phyloP scores from a whole-genome alignment of 495 filamentous ascomycete species.

The Penicillium argentinense region DNA sequence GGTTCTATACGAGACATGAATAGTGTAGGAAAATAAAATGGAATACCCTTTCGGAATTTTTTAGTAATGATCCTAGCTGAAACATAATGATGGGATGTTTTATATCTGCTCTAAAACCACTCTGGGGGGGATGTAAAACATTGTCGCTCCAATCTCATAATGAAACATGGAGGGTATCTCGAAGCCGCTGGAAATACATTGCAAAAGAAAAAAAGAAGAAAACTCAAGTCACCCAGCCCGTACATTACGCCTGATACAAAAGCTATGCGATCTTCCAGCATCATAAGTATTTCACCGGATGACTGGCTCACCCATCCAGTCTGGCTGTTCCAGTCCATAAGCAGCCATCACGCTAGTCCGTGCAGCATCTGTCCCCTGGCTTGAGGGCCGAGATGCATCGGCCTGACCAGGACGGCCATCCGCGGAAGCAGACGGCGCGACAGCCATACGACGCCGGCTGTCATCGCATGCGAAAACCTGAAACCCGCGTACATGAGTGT shows the following conservation, averaged over 20 bases:
- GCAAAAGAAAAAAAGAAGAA: slow-evolving; percentile 8
- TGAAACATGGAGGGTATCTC: slow-evolving; percentile 34
- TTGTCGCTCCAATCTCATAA: slow-evolving; percentile 2
- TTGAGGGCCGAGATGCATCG: no score
- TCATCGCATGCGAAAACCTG: slow-evolving; percentile 85
- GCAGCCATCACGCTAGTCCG: slow-evolving; percentile 20
- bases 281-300: slow-evolving; percentile 37
- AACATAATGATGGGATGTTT: no score
- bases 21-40: slow-evolving; percentile 25
- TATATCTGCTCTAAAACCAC: no score
- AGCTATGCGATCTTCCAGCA: not conserved
- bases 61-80: not conserved
- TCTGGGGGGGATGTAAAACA: slow-evolving; percentile 1
- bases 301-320: slow-evolving; percentile 62
- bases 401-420: slow-evolving; percentile 31
- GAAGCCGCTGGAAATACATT: slow-evolving; percentile 22
- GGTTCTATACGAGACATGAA: slow-evolving; percentile 25
- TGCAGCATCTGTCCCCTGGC: slow-evolving; percentile 26
- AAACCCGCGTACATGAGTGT: slow-evolving; percentile 91
- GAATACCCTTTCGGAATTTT: slow-evolving; percentile 28
- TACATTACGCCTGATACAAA: not conserved
- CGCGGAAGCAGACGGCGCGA: slow-evolving; percentile 40
- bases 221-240: slow-evolving; percentile 5
- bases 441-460: slow-evolving; percentile 28
- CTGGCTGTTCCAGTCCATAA: slow-evolving; percentile 48